These are phyloP conservation scores for Tremella yokohamensis DNA, from an alignment of 768 basidiomycete species.

Conservation along the genomic window DNA sequence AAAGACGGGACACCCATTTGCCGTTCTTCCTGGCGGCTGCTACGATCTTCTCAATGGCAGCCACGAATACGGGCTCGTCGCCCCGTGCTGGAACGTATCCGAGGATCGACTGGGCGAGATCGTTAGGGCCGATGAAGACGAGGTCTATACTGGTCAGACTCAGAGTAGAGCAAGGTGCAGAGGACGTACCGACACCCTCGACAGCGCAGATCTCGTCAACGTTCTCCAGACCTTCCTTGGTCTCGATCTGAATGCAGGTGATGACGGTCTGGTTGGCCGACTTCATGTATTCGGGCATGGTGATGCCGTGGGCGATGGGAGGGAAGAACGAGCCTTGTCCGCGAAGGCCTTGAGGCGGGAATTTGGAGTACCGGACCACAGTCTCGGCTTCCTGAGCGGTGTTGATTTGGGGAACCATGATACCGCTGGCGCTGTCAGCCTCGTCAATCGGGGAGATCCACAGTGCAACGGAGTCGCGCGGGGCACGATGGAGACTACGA, in stretches of 20 bases:
- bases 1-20: constrained; percentile 34
- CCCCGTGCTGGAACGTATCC: constrained; percentile 37
- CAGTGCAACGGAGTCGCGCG: no score
- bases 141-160: constrained; percentile 18
- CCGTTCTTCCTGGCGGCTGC: constrained; percentile 31
- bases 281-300: constrained; percentile 44
- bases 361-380: constrained; percentile 41
- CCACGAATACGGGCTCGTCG: constrained; percentile 34
- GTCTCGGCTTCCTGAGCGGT: constrained; percentile 37
- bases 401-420: constrained; percentile 46
- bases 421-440: constrained; percentile 24
- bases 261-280: constrained; percentile 59
- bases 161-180: background rate
- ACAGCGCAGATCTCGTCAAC: constrained; percentile 61
- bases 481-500: no score
- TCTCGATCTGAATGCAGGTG: constrained; percentile 69
- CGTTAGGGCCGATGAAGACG: constrained; percentile 47
- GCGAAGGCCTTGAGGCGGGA: constrained; percentile 44
- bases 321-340: constrained; percentile 43
- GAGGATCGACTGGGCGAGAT: constrained; percentile 41
- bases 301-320: constrained; percentile 35
- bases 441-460: background rate
- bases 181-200: constrained; percentile 57
- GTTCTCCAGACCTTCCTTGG: constrained; percentile 60
- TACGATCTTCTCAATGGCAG: constrained; percentile 38